Conservation (phyloP, 1,284 basidiomycete species). For the Testicularia cyperi region DNA sequence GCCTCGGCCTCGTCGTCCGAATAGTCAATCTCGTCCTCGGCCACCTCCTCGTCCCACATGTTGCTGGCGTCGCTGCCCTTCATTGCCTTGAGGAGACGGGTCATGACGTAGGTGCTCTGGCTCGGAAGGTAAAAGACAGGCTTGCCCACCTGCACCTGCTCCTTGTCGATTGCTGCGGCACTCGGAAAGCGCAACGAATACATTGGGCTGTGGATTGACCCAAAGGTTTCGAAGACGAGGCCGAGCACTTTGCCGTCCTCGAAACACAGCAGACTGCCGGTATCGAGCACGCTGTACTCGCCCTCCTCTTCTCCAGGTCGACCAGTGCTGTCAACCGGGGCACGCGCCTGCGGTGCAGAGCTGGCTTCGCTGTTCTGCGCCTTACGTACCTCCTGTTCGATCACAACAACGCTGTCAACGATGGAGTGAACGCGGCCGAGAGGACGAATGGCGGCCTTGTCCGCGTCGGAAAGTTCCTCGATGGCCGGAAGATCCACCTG, state of each 20-base stretch:
- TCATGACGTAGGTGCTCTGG: constrained; percentile 76
- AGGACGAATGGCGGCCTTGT: constrained; percentile 28
- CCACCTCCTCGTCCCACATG: constrained; percentile 83
- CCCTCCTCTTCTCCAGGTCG: constrained; percentile 34
- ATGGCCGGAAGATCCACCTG: constrained; percentile 29
- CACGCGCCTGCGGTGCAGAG: background rate
- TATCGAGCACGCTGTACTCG: constrained; percentile 73
- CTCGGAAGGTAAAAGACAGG: constrained; percentile 74
- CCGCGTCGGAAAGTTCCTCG: constrained; percentile 18
- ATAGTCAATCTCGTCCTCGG: constrained; percentile 80
- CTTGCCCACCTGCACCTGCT: constrained; percentile 10
- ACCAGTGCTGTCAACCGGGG: constrained; percentile 36
- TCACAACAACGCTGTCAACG: constrained; percentile 52
- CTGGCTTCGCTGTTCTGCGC: background rate
- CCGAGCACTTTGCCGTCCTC: constrained; percentile 79
- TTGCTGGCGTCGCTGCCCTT: constrained; percentile 91
- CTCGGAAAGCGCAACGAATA: constrained; percentile 70
- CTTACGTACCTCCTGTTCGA: constrained; percentile 46
- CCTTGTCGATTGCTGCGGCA: constrained; percentile 52
- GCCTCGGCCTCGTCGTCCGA: constrained; percentile 86
- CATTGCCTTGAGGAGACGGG: constrained; percentile 66
- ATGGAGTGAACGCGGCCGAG: constrained; percentile 53
- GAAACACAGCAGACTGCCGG: constrained; percentile 81
- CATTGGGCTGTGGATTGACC: constrained; percentile 77
- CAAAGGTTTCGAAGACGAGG: constrained; percentile 86